Conservation (phyloP, 352 stramenopile species). For the Saprolegnia parasitica region DNA sequence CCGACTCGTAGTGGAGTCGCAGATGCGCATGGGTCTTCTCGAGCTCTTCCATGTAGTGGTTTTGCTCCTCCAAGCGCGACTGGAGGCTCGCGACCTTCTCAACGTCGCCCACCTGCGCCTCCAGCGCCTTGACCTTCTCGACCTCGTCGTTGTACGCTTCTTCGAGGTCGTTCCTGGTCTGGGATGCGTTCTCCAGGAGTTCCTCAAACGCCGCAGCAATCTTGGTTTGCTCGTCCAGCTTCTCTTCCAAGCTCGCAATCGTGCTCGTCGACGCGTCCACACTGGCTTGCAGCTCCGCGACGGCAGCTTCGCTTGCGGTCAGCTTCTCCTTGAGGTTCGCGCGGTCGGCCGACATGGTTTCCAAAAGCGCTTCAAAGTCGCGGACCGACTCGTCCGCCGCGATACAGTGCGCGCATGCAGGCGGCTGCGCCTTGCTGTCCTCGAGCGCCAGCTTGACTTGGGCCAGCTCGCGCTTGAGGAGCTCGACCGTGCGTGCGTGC, state of each 20-base stretch:
- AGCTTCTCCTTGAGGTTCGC: background rate
- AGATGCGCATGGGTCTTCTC: too few species aligned
- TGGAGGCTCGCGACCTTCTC: too few species aligned
- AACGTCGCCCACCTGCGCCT: too few species aligned
- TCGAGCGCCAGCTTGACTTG: background rate
- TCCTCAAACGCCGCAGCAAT: background rate
- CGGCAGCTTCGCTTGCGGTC: background rate
- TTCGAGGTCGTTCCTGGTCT: too few species aligned
- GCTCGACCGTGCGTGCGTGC: too few species aligned
- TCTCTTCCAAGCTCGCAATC: background rate
- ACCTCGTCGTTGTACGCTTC: too few species aligned
- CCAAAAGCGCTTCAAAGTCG: conserved; percentile 6
- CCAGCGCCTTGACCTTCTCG: too few species aligned
- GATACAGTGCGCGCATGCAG: background rate
- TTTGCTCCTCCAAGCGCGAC: too few species aligned
- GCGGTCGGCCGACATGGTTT: background rate
- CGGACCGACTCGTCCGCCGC: background rate
- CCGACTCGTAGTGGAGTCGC: too few species aligned
- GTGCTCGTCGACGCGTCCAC: background rate
- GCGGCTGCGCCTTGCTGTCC: background rate
- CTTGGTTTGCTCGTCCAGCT: background rate
- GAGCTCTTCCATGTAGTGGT: too few species aligned
- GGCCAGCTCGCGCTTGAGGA: too few species aligned
- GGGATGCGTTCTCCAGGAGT: too few species aligned
- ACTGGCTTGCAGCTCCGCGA: background rate